These are phyloP conservation scores for Hysterangium stoloniferum DNA, from an alignment of 768 basidiomycete genomes.

Conservation along the genomic window DNA sequence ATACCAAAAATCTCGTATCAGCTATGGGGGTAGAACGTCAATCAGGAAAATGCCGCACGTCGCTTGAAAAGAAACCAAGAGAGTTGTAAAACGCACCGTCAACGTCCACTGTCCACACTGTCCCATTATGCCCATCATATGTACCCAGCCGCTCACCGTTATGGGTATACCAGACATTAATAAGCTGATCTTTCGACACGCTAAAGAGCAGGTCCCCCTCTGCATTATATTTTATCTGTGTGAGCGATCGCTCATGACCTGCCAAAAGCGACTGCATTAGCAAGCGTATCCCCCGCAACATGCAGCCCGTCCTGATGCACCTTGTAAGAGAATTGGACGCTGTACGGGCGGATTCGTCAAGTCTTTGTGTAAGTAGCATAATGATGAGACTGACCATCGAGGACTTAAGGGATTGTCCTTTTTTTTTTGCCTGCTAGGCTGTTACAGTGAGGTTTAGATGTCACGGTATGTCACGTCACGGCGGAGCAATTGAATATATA, in stretches of 20 bases:
- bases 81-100: conserved; percentile 60
- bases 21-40: conserved; percentile 35
- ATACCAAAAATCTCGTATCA: conserved; percentile 77
- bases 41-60: not conserved
- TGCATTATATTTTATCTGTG: conserved; percentile 94
- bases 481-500: too few relatives aligned
- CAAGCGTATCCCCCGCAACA: not conserved
- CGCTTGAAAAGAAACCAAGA: not conserved
- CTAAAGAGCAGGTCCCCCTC: conserved; percentile 96
- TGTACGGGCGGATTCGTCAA: conserved; percentile 8
- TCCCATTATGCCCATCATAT: conserved; percentile 92
- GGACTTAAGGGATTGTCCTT: too few relatives aligned
- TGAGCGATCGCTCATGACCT: conserved; percentile 97
- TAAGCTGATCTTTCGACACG: conserved; percentile 89
- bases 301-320: conserved; percentile 10
- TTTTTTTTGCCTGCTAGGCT: too few relatives aligned
- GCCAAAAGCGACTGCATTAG: conserved; percentile 7
- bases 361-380: too few relatives aligned
- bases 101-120: conserved; percentile 94
- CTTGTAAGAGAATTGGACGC: conserved; percentile 31
- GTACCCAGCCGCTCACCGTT: conserved; percentile 97
- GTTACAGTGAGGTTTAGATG: too few relatives aligned
- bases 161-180: conserved; percentile 96
- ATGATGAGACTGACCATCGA: too few relatives aligned
- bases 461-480: too few relatives aligned